Percentiles rank a stretch among this genome's conserved stretches.
Conservation (phyloP, 2,329 filamentous ascomycete species). For the Hypoxylon rubiginosum region DNA sequence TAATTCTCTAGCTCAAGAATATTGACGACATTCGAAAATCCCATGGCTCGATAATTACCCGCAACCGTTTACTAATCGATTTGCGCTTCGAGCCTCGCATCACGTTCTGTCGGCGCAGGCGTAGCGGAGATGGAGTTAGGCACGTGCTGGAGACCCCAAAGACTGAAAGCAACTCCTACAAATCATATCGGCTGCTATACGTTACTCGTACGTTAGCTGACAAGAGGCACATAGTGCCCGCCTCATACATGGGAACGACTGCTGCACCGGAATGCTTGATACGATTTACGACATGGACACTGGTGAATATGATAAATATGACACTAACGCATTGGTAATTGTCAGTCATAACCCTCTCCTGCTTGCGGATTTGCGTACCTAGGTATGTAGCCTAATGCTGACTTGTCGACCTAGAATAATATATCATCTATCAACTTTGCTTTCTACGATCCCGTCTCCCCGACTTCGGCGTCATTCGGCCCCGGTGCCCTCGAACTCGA, state of each 20-base stretch:
- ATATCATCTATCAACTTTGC: slow-evolving; percentile 68
- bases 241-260: slow-evolving; percentile 43
- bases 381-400: slow-evolving; percentile 39
- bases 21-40: not conserved
- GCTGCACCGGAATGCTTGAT: slow-evolving; percentile 43
- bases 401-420: slow-evolving; percentile 61
- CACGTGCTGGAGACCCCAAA: slow-evolving; percentile 47
- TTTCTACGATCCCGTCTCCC: slow-evolving; percentile 65
- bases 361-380: not conserved
- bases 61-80: not conserved
- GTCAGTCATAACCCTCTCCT: slow-evolving; percentile 55
- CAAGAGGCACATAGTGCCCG: slow-evolving; percentile 9
- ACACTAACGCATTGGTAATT: slow-evolving; percentile 72
- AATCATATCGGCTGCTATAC: slow-evolving; percentile 21
- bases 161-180: slow-evolving; percentile 41
- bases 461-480: slow-evolving; percentile 60
- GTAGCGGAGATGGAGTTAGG: slow-evolving; percentile 51
- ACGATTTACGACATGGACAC: slow-evolving; percentile 70
- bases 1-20: not conserved
- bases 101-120: slow-evolving; percentile 20
- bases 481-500: slow-evolving; percentile 66
- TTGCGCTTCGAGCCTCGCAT: slow-evolving; percentile 14
- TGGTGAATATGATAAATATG: slow-evolving; percentile 74
- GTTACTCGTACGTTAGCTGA: slow-evolving; percentile 19
- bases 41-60: slow-evolving; percentile 33